phyloP scores from a whole-genome alignment of 805 yeast species.

The Phaffomyces thermotolerans region DNA sequence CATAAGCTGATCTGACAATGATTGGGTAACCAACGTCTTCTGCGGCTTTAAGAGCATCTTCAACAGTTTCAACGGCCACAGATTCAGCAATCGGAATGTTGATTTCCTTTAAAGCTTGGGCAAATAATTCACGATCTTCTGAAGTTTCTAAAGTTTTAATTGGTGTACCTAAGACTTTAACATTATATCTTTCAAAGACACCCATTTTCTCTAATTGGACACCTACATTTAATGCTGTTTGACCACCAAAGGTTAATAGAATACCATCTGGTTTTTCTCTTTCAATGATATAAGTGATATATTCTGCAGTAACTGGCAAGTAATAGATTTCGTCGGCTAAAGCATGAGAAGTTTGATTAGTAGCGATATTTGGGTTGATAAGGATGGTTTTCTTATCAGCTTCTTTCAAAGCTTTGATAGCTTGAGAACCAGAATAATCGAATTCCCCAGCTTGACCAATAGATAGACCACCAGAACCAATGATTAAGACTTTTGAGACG shows the following conservation, averaged over 20 bases:
- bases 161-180: slow-evolving; percentile 96
- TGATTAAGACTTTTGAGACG: slow-evolving; percentile 78
- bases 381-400: slow-evolving; percentile 79
- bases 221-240: slow-evolving; percentile 95
- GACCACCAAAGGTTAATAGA: slow-evolving; percentile 95
- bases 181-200: slow-evolving; percentile 79
- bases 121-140: slow-evolving; percentile 95
- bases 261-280: slow-evolving; percentile 96
- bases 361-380: slow-evolving; percentile 94
- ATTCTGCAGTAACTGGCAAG: slow-evolving; percentile 95
- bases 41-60: slow-evolving; percentile 91
- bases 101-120: slow-evolving; percentile 91
- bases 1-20: slow-evolving; percentile 95
- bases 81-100: slow-evolving; percentile 96
- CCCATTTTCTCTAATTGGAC: slow-evolving; percentile 93
- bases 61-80: slow-evolving; percentile 88
- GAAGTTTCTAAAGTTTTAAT: slow-evolving; percentile 92
- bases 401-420: slow-evolving; percentile 90
- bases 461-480: slow-evolving; percentile 96
- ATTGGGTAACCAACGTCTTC: slow-evolving; percentile 85
- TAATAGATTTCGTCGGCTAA: slow-evolving; percentile 93
- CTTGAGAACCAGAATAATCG: slow-evolving; percentile 96
- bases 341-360: slow-evolving; percentile 92
- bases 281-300: slow-evolving; percentile 89
- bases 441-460: slow-evolving; percentile 99